A percentile compares a stretch with the other conserved stretches of the same genome.
Conservation (phyloP, 1,139 yeast species). For the Yamadazyma triangularis region DNA sequence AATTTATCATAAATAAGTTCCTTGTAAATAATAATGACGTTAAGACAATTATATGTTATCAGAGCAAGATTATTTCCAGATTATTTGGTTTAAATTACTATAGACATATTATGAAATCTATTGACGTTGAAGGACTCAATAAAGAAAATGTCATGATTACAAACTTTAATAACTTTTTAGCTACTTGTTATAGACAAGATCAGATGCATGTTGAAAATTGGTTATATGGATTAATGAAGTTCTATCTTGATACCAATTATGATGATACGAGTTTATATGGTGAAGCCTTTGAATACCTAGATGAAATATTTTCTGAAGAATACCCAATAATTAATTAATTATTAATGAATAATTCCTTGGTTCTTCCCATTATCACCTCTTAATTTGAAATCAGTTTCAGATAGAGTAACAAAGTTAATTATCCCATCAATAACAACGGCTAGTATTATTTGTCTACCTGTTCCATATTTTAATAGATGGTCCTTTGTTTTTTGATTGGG, state of each 20-base stretch:
- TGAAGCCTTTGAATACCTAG: conserved; percentile 4
- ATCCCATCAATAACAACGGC: conserved; percentile 69
- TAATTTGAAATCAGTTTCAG: conserved; percentile 55
- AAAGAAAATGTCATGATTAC: conserved; percentile 5
- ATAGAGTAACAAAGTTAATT: conserved; percentile 57
- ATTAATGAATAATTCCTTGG: conserved; percentile 9
- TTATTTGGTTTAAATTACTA: conserved; percentile 8
- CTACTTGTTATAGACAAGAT: conserved; percentile 8
- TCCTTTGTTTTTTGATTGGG: conserved; percentile 18
- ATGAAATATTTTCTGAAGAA: conserved; percentile 1
- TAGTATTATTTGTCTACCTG: conserved; percentile 44
- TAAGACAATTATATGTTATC: conserved; percentile 10
- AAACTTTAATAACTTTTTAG: conserved; percentile 12
- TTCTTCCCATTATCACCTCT: conserved; percentile 10
- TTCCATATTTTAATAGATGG: conserved; percentile 37
- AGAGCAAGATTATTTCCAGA: conserved; percentile 9
- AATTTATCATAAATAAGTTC: conserved; percentile 4
- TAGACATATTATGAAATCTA: conserved; percentile 3
- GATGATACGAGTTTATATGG: conserved; percentile 5
- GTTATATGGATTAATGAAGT: conserved; percentile 7
- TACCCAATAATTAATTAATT: conserved; percentile 1
- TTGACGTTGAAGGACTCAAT: not conserved
- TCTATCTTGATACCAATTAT: conserved; percentile 3
- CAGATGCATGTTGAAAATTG: conserved; percentile 7
- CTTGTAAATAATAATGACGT: conserved; percentile 8